Conservation (phyloP, 768 basidiomycete species). For the Russula sp. region DNA sequence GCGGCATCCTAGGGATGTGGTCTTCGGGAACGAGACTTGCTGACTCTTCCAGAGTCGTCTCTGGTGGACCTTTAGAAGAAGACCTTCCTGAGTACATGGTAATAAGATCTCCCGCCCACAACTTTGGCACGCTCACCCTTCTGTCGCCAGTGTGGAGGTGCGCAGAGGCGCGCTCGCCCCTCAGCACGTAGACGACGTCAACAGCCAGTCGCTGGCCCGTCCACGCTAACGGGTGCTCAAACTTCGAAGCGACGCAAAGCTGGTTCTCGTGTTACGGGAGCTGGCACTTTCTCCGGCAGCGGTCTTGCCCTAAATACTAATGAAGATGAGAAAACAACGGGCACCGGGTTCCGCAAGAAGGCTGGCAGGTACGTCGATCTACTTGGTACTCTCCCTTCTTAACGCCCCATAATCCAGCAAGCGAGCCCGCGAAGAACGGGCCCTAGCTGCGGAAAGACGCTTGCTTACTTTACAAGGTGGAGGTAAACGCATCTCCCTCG, state of each 20-base stretch:
- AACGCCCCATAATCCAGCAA: slow-evolving; percentile 41
- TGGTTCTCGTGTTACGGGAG: slow-evolving; percentile 57
- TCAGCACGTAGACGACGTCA: slow-evolving; percentile 38
- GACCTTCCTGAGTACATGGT: slow-evolving; percentile 79
- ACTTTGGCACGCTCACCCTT: background rate
- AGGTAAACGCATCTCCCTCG: slow-evolving; percentile 22
- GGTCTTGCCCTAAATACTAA: slow-evolving; percentile 43
- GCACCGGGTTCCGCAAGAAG: slow-evolving; percentile 63
- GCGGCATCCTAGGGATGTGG: slow-evolving; percentile 56
- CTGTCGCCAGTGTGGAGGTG: slow-evolving; percentile 64
- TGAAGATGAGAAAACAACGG: slow-evolving; percentile 36
- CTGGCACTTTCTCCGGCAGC: slow-evolving; percentile 50
- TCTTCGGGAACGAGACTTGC: slow-evolving; percentile 65
- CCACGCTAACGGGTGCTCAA: slow-evolving; percentile 51
- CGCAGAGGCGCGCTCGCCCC: slow-evolving; percentile 58
- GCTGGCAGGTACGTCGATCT: slow-evolving; percentile 47
- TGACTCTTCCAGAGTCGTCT: slow-evolving; percentile 51
- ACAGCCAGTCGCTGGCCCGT: slow-evolving; percentile 39
- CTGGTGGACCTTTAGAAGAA: slow-evolving; percentile 43
- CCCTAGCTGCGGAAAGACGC: slow-evolving; percentile 63
- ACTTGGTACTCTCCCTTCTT: background rate
- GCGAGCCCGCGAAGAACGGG: slow-evolving; percentile 71
- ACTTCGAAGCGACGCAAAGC: slow-evolving; percentile 63
- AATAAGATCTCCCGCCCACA: slow-evolving; percentile 10
- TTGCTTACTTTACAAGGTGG: slow-evolving; percentile 38